Evolutionary conservation across 805 yeast species (phyloP).

Genomic region (Candida lessepsii): DNA sequence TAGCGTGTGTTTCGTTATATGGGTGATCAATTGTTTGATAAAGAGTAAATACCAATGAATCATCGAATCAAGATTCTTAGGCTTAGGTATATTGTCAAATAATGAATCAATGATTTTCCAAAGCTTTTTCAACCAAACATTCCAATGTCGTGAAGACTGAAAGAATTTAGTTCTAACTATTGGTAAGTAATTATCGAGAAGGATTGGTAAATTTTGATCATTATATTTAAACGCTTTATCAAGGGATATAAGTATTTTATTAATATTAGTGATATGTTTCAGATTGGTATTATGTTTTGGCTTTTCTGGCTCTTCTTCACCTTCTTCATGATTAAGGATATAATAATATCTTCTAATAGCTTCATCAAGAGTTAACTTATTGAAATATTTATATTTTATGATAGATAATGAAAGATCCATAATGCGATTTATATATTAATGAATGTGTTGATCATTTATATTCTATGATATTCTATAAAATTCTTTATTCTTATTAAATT

Average conservation of each 20-base stretch:
- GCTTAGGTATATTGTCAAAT: neutral
- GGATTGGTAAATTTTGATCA: neutral
- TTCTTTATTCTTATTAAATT: too few species aligned
- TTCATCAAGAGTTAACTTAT: constrained; percentile 3
- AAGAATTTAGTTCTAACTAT: neutral
- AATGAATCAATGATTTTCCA: neutral
- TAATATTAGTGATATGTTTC: neutral
- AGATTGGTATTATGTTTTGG: too few species aligned
- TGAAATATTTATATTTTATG: neutral
- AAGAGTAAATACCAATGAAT: constrained; percentile 6
- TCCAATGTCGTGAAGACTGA: neutral
- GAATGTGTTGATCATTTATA: too few species aligned
- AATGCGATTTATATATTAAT: too few species aligned
- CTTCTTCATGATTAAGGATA: neutral
- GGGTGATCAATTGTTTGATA: neutral
- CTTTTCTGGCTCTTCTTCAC: too few species aligned
- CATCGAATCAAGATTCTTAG: neutral
- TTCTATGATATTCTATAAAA: too few species aligned
- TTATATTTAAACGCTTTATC: constrained; percentile 1
- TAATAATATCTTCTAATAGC: constrained; percentile 3
- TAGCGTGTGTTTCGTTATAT: neutral
- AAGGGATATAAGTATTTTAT: neutral
- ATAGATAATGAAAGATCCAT: constrained; percentile 8
- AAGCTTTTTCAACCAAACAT: neutral
- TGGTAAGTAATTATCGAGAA: neutral